Evolutionary conservation across 257 asterid species (phyloP), one percentile per base, ranked within the genome.

Genomic region (Verbena officinalis): DNA sequence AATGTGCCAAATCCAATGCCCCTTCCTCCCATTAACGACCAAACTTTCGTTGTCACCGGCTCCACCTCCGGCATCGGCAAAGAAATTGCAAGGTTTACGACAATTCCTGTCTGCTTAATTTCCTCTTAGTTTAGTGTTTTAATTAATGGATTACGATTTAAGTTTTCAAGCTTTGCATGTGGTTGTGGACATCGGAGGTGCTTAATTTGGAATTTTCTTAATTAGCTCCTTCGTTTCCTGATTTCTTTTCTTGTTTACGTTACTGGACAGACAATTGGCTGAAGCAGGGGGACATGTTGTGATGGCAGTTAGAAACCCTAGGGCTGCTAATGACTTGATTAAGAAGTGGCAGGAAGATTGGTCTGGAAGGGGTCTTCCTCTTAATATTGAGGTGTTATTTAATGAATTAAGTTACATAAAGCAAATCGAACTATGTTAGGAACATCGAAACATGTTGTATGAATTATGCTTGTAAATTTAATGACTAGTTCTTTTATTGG

Each of bases 31-130:
- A 64, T 94, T 45, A 83, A 84, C 63, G 93, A 84, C 20, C 86
- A 78, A 75, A 88, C 93, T 49, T 88, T 85, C 79, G 62, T 94
- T 52, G 95, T 94, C 73, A 94, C 99, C 16, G 99, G 99, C 68
- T 88, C 95, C 77, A 94, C 99, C 46, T 90, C 96, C 34, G 97
- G 99, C 65, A 94, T 94, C 74, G 99, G 97, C 72, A 81, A 85
- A 48, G 97, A 94, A 86, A 88, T 81, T 22, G 99, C 96, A 44
- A 85, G 97, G 80, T 77, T 15, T 31, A 20, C 43, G 33, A 50
- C 1, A n/a, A 36, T 14, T 15, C 33, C 33, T 46, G 53, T 43
- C 36, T 23, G 40, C 27, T 20, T 48, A 48, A 34, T 21, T 9
- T 36, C 38, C 64, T 27, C 33, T 27, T 27, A 27, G 33, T 2